Evolutionary conservation across 768 basidiomycete genomes (phyloP).

Genomic region (Mycena floridula): DNA sequence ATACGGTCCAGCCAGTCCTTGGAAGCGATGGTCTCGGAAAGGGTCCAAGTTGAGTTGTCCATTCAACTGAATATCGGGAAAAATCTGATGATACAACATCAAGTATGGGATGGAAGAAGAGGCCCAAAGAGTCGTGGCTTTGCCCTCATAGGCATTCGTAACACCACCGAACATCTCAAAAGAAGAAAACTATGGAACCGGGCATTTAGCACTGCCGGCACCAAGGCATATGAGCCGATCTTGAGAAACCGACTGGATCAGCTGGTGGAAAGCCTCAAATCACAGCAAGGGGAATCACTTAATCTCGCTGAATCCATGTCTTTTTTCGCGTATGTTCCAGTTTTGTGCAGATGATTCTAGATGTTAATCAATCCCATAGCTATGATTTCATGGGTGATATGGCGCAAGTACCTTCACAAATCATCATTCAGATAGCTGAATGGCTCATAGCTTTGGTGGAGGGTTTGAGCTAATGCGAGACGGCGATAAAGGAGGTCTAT

Average conservation of each 20-base stretch:
- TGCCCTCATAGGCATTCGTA: not conserved
- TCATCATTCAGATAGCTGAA: not conserved
- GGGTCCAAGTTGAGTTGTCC: not conserved
- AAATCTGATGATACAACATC: not conserved
- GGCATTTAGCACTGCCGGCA: no score
- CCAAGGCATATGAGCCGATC: not conserved
- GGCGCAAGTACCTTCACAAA: constrained; percentile 14
- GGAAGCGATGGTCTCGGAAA: constrained; percentile 11
- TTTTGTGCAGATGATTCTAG: not conserved
- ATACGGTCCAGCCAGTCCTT: constrained; percentile 18
- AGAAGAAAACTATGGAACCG: no score
- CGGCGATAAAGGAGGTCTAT: constrained; percentile 25
- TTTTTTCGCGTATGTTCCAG: constrained; percentile 1
- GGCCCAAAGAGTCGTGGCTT: not conserved
- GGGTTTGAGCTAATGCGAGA: constrained; percentile 31
- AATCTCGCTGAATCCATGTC: constrained; percentile 2
- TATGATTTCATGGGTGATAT: constrained; percentile 27
- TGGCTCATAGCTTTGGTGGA: constrained; percentile 26
- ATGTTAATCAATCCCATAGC: constrained; percentile 1
- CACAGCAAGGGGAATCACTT: not conserved
- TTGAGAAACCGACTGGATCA: not conserved
- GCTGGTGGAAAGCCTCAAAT: not conserved
- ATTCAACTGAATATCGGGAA: not conserved
- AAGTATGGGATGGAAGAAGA: not conserved
- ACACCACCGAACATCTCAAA: no score